Base-by-base conservation (phyloP, 108 stramenopile species). In the Ochromonas danica region DNA sequence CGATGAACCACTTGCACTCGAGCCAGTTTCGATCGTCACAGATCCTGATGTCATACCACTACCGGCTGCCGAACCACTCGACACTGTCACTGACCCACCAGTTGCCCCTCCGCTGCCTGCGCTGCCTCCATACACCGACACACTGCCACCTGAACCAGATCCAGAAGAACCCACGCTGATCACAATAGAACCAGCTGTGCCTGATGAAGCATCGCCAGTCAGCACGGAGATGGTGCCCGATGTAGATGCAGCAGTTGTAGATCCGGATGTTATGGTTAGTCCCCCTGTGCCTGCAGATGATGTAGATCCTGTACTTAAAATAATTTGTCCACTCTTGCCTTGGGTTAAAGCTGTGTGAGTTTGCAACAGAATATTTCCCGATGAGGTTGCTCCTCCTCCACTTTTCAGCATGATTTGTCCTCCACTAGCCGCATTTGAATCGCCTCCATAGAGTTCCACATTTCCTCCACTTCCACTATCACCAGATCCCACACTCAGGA, bases 231-330 rank as follows among this genome's bases (percentile, higher is more conserved):
- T 51, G 22, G 45, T 51, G 45, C 45, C 45, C 6, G 45, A 51
- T 14, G 6, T 51, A 22, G 6, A 51, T 51, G 45, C 45, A 22
- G 22, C 10, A 51, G 14, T 51, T 51, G 45, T 51, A 14, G 45
- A 51, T 14, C 45, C 45, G 22, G 45, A 51, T 51, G 45, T 22
- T 14, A 51, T 14, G 22, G 45, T 14, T 14, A 51, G 51, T 17
- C 10, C 51, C 51, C 51, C 45, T 14, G 45, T 17, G 17, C 17
- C 51, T 57, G 51, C n/a, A n/a, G n/a, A n/a, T 40, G 78, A 41
- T 22, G 43, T 78, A n/a, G 42, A 40, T 1, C 79, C 79, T 0
- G 79, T 62, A 28, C 42, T 28, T 1, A 80, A 31, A 70, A 33
- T 38, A 6, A 80, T 33, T 14, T 31, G 0, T 35, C 79, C 79